Base-by-base conservation (phyloP, 2,329 filamentous ascomycete species). In the Fusarium sp. region DNA sequence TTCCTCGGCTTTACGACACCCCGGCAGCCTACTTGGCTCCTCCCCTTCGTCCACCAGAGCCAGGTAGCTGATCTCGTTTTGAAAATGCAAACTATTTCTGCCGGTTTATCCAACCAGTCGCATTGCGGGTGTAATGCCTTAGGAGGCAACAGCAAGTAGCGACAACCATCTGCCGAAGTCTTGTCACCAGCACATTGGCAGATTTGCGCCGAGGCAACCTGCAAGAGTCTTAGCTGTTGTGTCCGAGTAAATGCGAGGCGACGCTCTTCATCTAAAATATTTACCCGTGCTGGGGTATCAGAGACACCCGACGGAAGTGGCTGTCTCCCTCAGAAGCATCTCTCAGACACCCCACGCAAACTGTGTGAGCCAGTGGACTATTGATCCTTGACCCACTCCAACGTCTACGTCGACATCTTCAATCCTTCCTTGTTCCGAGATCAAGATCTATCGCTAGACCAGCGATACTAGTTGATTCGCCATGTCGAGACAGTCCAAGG, bases 201-300 rank as follows among this genome's bases (percentile, higher is more conserved):
- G 29, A 11, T 57, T 20, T 50, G 24, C 69, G 70, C 72, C 74
- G 74, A 71, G 74, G 74, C 72, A 76, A 76, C 14, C 72, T 67
- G 33, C 29, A 67, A 65, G 35, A 65, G 65, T 58, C 52, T 48
- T 77, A 74, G 75, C 31, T 68, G 63, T 29, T 50, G 62, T 41
- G 41, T 59, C 39, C 39, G n/a, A n/a, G 41, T 16, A 24, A 24
- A 50, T 41, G 41, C n/a, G 58, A 37, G 13, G 11, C 24, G 27
- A 39, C 33, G 52, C 41, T 20, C 39, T 48, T 29, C n/a, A 29
- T 54, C 37, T 16, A 24, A 43, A 29, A 14, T 33, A 33, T 24
- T 27, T 48, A 59, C 20, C 22, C 24, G 45, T n/a, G 16, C 31
- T 22, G n/a, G 43, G 35, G 39, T 48, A 29, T 50, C 59, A 61